These are phyloP conservation scores for Wickerhamiella lipophila DNA, from an alignment of 805 yeast species.

Conservation along the genomic window DNA sequence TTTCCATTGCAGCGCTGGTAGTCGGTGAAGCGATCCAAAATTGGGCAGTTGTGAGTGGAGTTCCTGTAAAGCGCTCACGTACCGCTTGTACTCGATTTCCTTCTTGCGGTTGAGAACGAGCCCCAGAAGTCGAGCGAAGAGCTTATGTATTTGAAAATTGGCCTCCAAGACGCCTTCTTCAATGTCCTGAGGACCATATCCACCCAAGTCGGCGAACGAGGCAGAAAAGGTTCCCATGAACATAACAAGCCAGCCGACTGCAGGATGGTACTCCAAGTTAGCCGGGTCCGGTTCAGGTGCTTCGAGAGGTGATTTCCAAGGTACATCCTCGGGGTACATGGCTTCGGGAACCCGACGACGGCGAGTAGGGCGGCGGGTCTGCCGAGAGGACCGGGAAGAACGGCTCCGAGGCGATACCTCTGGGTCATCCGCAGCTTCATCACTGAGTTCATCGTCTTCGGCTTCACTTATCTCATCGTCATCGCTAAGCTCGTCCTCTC, in stretches of 20 bases:
- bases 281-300: conserved; percentile 23
- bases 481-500: conserved; percentile 8
- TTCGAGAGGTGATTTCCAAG: conserved; percentile 19
- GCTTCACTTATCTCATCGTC: conserved; percentile 13
- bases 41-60: conserved; percentile 23
- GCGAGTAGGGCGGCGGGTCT: conserved; percentile 1
- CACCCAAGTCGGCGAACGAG: conserved; percentile 24
- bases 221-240: conserved; percentile 19
- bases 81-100: conserved; percentile 29
- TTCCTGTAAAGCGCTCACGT: conserved; percentile 31
- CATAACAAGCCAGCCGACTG: conserved; percentile 23
- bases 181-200: conserved; percentile 32
- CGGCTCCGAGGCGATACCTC: not conserved
- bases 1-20: conserved; percentile 19
- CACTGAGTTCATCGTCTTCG: conserved; percentile 11
- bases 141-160: conserved; percentile 23
- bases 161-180: conserved; percentile 26
- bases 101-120: conserved; percentile 32
- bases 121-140: conserved; percentile 27
- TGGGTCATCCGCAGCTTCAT: conserved; percentile 2
- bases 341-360: conserved; percentile 15
- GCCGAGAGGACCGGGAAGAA: not conserved
- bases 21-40: conserved; percentile 24
- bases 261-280: conserved; percentile 19
- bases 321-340: conserved; percentile 26